Conservation (phyloP, 257 asterid species). For the Perilla frutescens region DNA sequence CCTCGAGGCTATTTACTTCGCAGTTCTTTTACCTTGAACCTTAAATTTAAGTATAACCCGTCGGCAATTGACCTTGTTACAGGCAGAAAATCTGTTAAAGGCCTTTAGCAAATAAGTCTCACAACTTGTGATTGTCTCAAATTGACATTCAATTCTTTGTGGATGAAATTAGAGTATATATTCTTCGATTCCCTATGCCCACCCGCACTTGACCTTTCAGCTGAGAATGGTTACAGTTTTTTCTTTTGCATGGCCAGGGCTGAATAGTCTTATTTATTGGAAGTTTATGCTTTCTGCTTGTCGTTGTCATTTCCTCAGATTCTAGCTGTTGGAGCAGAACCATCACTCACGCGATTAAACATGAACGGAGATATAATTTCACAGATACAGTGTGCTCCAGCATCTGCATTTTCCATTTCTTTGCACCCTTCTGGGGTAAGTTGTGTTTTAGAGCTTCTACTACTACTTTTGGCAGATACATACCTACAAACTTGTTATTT, state of each 20-base stretch:
- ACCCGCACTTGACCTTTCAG: too few species aligned
- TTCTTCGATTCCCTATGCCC: slow-evolving; percentile 17
- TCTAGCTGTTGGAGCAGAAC: slow-evolving; percentile 87
- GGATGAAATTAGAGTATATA: not conserved
- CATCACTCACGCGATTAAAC: slow-evolving; percentile 69
- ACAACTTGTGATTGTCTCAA: not conserved
- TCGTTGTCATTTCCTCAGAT: slow-evolving; percentile 54
- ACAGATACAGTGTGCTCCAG: slow-evolving; percentile 89
- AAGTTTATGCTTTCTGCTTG: slow-evolving; percentile 17
- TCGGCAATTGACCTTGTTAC: not conserved
- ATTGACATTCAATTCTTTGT: not conserved
- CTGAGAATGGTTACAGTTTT: not conserved
- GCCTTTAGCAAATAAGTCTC: not conserved
- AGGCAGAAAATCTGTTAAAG: not conserved
- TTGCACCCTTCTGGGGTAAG: slow-evolving; percentile 90
- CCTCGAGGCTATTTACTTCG: too few species aligned
- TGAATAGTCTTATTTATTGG: slow-evolving; percentile 1
- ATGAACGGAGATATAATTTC: slow-evolving; percentile 81
- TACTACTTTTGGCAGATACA: not conserved
- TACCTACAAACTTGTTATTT: not conserved
- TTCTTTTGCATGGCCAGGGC: slow-evolving; percentile 1
- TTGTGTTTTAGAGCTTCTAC: slow-evolving; percentile 16
- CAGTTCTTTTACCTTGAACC: not conserved
- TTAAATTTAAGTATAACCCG: not conserved
- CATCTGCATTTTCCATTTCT: slow-evolving; percentile 73